Conservation (phyloP, 179 eudicot genomes). For the Monotropa hypopitys region DNA sequence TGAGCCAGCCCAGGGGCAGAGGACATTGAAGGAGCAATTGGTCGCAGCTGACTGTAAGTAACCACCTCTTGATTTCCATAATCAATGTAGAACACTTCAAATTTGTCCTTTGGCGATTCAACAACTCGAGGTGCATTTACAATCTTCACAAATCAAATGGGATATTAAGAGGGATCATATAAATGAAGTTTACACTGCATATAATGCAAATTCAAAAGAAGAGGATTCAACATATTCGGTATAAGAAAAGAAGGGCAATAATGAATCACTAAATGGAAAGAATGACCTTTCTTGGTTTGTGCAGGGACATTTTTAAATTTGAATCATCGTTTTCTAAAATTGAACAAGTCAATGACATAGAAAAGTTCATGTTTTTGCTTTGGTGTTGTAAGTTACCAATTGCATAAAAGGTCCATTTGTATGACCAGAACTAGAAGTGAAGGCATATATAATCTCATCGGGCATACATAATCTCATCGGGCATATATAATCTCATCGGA, state of each 20-base stretch:
- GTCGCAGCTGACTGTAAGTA: slow-evolving; percentile 60
- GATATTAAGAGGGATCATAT: background rate
- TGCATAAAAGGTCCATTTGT: background rate
- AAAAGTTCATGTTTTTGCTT: background rate
- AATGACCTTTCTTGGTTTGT: background rate
- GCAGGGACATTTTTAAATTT: background rate
- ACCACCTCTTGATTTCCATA: slow-evolving; percentile 88
- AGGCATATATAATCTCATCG: background rate
- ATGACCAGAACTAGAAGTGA: background rate
- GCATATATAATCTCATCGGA: background rate
- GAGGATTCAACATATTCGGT: background rate
- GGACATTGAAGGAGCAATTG: slow-evolving; percentile 57
- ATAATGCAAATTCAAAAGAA: background rate
- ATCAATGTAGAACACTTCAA: slow-evolving; percentile 89
- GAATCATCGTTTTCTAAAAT: background rate
- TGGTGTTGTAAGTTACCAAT: background rate
- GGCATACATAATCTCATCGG: background rate
- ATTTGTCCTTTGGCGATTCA: slow-evolving; percentile 52
- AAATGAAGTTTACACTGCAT: background rate
- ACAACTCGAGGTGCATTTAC: slow-evolving; percentile 63
- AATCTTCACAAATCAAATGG: slow-evolving; percentile 31
- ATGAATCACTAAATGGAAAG: background rate
- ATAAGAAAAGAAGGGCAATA: background rate
- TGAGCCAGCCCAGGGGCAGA: slow-evolving; percentile 72
- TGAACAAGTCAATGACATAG: background rate